Evolutionary conservation across 352 stramenopile genomes (phyloP), one percentile per base, ranked within the genome.

Genomic region (Albugo laibachii): DNA sequence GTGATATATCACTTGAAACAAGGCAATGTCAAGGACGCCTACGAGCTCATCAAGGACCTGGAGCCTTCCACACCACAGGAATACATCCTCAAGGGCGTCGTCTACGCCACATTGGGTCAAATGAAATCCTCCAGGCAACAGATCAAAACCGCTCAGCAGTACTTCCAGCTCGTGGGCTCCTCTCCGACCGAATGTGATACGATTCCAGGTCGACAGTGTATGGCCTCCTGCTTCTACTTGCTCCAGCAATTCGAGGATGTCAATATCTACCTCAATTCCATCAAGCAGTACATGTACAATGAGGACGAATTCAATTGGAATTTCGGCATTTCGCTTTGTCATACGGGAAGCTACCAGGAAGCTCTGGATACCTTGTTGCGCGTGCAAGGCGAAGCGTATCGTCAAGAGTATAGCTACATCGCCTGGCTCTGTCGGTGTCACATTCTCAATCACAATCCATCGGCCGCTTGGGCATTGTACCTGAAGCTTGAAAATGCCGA

Each of bases 241-340:
- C 73, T 95, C 59, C 92, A 95, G 56, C 79, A 97, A 54, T 98
- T 97, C 50, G 88, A 97, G 47, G 88, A 97, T 53, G 89, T 96
- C 57, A 97, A 97, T 63, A 96, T 97, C 43, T 97, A 97, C 64
- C 69, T 97, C 39, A 96, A 96, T 58, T 95, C 77, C 31, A 92
- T 97, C 66, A 97, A 97, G 63, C 73, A 92, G 47, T 89, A 92
- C 62, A 71, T 96, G 47, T 96, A 96, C 78, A 95, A 95, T 56
- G 88, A 97, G 63, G 91, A 97, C 65, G 83, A 94, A 47, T 98
- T 98, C 67, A 97, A 98, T 62, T 98, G 88, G 86, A 98, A 98
- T 67, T 95, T 95, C 58, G 93, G 91, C 14, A 67, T 97, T 45
- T 65, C 85, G 18, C 69, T 97, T 0, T 94, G 88, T 44, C 84